Base-by-base conservation (phyloP, 768 basidiomycete species). In the Pisolithus orientalis region DNA sequence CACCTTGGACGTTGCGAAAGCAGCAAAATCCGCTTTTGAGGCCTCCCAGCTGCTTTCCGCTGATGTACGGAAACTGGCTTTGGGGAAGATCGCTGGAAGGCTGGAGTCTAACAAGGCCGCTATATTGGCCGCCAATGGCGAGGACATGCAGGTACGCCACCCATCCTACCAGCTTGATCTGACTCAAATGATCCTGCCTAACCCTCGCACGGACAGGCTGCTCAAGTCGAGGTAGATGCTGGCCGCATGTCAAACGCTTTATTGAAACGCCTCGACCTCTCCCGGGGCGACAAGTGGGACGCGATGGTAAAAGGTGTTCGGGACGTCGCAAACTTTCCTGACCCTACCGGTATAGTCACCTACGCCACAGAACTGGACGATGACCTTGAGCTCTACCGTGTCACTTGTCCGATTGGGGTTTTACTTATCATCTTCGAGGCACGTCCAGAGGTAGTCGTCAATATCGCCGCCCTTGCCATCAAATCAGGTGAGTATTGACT, bases 351-450 rank as follows among this genome's bases (percentile, higher is more conserved):
- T 5, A 72, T 77, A 38, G 83, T 96, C 17, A 80, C 87, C 0
- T 98, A 96, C 67, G 93, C 96, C 1, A 83, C 83, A n/a, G 80
- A 90, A 61, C 75, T 99, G 34, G 94, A 94, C 62, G 88, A 93
- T 52, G 79, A 74, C 0, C 76, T 98, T 21, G 90, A 96, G 58
- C 78, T 99, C 3, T 92, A 95, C 70, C 84, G 93, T 29, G 88
- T 98, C 1, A 90, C 95, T 0, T 98, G 95, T 63, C 94, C 96
- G 0, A 94, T 99, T 56, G 96, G 96, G 21, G 94, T 96, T 1
- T 74, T 99, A 11, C 77, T 99, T 47, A 91, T 98, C 56, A 95
- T 99, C 55, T 99, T 99, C 60, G 96, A 98, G 68, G 90, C 95
- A 3, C 80, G 95, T 28, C 96, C 96, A 1, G 96, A 99, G 66